Base-by-base conservation (phyloP, 1,139 yeast species). In the Taphrina wiesneri region DNA sequence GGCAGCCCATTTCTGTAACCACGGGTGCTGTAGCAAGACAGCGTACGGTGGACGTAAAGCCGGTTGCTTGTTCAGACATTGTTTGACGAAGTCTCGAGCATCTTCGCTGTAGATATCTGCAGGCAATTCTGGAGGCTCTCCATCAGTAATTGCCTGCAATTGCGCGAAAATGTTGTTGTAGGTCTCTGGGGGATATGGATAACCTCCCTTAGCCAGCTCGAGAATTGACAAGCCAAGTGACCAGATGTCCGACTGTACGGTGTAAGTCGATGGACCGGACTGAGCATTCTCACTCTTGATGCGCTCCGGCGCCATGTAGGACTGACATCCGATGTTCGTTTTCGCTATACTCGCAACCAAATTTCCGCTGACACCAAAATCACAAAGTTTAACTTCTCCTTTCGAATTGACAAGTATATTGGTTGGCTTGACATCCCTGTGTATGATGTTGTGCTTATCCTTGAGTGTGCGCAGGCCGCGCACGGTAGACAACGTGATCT, bases 301-400 rank as follows among this genome's bases (percentile, higher is more conserved):
- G 74, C 99, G 83, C 76, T 93, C 99, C 0, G 99, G 99, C 0
- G 99, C 98, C 99, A 95, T 95, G 77, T 93, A 93, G 3, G 96
- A 89, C 77, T 93, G 99, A 76, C 99, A 95, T 5, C 99, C 99
- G 72, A 93, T 92, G 74, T 93, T 93, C 0, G 99, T 93, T 73
- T 91, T 86, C 9, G 99, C 99, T 73, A 93, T 82, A 0, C 97
- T 90, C 0, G 98, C 97, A 43, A 93, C 99, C 69, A 93, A 80
- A 74, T 93, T 93, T 32, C 99, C 99, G 67, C 91, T 85, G 25
- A 93, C 99, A 54, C 99, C 99, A 77, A 93, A 93, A 78, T 93
- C 99, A 79, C 97, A 91, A 46, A 93, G 79, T 75, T 93, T 95
- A 41, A 95, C 90, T 71, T 88, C 87, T 25, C 99, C 99, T 36